phyloP scores from a whole-genome alignment of 169 alveolate genomes.

The Plasmodium coatneyi region DNA sequence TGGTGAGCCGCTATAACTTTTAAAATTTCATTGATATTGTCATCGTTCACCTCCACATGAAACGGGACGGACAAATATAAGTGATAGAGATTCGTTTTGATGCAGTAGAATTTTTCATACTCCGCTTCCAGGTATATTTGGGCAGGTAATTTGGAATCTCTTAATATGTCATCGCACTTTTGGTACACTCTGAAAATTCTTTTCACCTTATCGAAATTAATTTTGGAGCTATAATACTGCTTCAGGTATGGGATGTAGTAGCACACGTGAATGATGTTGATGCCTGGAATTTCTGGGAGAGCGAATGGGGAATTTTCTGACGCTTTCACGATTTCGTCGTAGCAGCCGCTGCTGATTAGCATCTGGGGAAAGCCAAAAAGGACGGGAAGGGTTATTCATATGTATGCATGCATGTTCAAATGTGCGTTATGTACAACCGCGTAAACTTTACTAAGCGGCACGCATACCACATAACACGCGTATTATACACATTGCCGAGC shows the following conservation, averaged over 20 bases:
- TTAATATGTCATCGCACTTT: slow-evolving; percentile 71
- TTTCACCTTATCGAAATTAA: slow-evolving; percentile 30
- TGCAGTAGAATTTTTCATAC: slow-evolving; percentile 50
- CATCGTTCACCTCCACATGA: slow-evolving; percentile 63
- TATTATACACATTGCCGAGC: neutral
- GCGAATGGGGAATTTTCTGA: slow-evolving; percentile 74
- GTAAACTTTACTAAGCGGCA: neutral
- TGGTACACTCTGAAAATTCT: slow-evolving; percentile 59
- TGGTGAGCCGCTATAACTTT: slow-evolving; percentile 61
- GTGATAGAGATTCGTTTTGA: slow-evolving; percentile 63
- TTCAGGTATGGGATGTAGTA: slow-evolving; percentile 70
- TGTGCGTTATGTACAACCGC: neutral
- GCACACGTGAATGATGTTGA: slow-evolving; percentile 64
- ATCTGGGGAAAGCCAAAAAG: slow-evolving; percentile 30
- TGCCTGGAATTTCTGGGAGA: slow-evolving; percentile 57
- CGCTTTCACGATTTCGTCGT: slow-evolving; percentile 76
- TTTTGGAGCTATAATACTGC: slow-evolving; percentile 69
- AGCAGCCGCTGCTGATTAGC: slow-evolving; percentile 77
- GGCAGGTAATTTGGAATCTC: slow-evolving; percentile 58
- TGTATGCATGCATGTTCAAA: neutral
- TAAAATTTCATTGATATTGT: slow-evolving; percentile 65
- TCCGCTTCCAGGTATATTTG: slow-evolving; percentile 68
- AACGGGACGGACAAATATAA: slow-evolving; percentile 70
- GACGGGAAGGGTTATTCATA: neutral
- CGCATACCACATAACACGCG: neutral